Conservation (phyloP, 1,139 yeast species). For the Candida albicans region DNA sequence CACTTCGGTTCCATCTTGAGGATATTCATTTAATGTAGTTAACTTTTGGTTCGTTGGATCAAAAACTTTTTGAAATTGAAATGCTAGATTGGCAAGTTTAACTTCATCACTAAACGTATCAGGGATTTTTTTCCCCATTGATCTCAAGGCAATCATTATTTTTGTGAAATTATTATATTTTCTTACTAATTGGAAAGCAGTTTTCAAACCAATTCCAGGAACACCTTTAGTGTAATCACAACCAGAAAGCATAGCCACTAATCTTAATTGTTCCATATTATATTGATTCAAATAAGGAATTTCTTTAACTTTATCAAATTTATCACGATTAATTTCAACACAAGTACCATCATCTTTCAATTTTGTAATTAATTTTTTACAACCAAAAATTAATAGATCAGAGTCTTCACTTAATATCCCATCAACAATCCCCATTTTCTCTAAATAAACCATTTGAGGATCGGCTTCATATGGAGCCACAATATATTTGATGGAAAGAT, state of each 20-base stretch:
- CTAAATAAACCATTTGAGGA: slow-evolving; percentile 92
- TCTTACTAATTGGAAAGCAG: slow-evolving; percentile 66
- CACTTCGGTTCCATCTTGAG: slow-evolving; percentile 27
- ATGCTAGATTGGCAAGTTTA: slow-evolving; percentile 71
- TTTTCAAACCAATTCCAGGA: slow-evolving; percentile 75
- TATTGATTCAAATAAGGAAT: slow-evolving; percentile 49
- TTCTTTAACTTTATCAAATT: slow-evolving; percentile 47
- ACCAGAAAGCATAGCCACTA: slow-evolving; percentile 86
- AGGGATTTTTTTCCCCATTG: slow-evolving; percentile 68
- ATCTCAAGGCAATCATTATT: slow-evolving; percentile 55
- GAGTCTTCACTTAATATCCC: slow-evolving; percentile 95
- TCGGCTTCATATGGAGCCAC: slow-evolving; percentile 99
- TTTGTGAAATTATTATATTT: slow-evolving; percentile 53
- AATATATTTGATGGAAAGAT: slow-evolving; percentile 61
- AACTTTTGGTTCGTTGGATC: slow-evolving; percentile 55
- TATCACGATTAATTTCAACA: slow-evolving; percentile 60
- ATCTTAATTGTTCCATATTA: slow-evolving; percentile 59
- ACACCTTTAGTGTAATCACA: slow-evolving; percentile 95
- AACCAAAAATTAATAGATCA: slow-evolving; percentile 88
- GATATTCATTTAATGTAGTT: slow-evolving; percentile 60
- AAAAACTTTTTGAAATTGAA: slow-evolving; percentile 83
- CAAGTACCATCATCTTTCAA: slow-evolving; percentile 76
- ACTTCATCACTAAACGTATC: slow-evolving; percentile 59
- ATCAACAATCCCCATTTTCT: slow-evolving; percentile 69
- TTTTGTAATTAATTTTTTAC: slow-evolving; percentile 73